Conservation (phyloP, 495 filamentous ascomycete genomes). For the Neurospora intermedia region DNA sequence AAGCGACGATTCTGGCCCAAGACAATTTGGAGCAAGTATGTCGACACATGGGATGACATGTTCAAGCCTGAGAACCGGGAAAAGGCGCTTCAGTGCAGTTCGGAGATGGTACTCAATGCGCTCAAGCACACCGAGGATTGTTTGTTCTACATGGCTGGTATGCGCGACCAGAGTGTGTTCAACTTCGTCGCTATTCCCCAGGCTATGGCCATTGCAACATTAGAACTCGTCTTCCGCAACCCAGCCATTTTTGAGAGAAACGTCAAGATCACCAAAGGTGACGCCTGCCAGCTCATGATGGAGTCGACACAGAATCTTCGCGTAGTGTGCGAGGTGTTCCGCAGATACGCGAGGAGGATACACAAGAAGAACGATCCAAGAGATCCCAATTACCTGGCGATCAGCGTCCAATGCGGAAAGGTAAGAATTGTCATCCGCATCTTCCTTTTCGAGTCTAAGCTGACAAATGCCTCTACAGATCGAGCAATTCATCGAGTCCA, state of each 20-base stretch:
- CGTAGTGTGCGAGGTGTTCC: constrained; percentile 69
- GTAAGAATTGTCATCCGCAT: constrained; percentile 36
- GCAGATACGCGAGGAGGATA: constrained; percentile 64
- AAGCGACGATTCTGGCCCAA: constrained; percentile 85
- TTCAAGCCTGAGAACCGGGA: constrained; percentile 73
- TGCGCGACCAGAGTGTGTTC: constrained; percentile 97
- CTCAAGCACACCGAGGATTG: constrained; percentile 84
- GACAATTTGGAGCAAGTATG: constrained; percentile 93
- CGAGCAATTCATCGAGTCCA: constrained; percentile 91
- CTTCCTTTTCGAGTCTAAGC: background rate
- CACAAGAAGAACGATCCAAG: constrained; percentile 89
- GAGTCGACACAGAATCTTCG: constrained; percentile 83
- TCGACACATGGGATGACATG: constrained; percentile 78
- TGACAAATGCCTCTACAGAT: constrained; percentile 44
- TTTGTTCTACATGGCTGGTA: constrained; percentile 91
- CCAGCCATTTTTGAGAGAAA: constrained; percentile 76
- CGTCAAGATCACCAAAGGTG: constrained; percentile 93
- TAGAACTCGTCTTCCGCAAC: constrained; percentile 88
- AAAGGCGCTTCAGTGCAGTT: constrained; percentile 75
- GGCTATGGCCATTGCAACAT: constrained; percentile 91
- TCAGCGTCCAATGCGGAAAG: constrained; percentile 82
- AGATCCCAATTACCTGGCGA: constrained; percentile 89
- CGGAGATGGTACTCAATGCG: constrained; percentile 87
- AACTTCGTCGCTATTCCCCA: constrained; percentile 99
- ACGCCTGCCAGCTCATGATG: constrained; percentile 84